A percentile compares a stretch with the other conserved stretches of the same genome.
Conservation (phyloP, 2,329 filamentous ascomycete genomes). For the Leptodontidium sp. region DNA sequence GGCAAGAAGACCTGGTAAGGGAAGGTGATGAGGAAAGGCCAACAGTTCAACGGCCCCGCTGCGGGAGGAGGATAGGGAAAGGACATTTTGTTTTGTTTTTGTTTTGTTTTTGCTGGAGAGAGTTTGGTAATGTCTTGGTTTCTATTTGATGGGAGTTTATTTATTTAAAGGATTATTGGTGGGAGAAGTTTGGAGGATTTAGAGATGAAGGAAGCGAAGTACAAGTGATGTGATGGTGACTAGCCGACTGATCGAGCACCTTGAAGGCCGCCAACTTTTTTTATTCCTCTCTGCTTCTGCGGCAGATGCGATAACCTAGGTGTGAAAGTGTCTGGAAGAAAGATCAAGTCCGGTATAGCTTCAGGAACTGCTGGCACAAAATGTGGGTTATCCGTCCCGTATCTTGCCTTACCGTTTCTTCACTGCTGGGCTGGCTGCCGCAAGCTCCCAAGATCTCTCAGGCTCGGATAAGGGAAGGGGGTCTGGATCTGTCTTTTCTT, state of each 20-base stretch:
- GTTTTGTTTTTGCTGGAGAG: neutral
- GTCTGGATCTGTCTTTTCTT: slow-evolving; percentile 1
- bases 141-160: neutral
- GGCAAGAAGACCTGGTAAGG: neutral
- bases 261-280: neutral
- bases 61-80: slow-evolving; percentile 10
- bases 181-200: neutral
- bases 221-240: neutral
- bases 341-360: slow-evolving; percentile 4
- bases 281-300: neutral
- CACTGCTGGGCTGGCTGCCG: neutral
- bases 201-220: neutral
- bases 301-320: neutral
- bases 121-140: neutral
- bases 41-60: slow-evolving; percentile 24
- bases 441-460: neutral
- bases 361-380: slow-evolving; percentile 17
- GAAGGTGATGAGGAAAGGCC: neutral
- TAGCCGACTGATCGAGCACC: neutral
- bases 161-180: neutral
- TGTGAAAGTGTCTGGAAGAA: neutral
- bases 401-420: neutral
- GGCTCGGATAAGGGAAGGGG: neutral
- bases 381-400: neutral
- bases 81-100: neutral